Base-by-base conservation (phyloP, 2,329 filamentous ascomycete genomes). In the Didymella pomorum region DNA sequence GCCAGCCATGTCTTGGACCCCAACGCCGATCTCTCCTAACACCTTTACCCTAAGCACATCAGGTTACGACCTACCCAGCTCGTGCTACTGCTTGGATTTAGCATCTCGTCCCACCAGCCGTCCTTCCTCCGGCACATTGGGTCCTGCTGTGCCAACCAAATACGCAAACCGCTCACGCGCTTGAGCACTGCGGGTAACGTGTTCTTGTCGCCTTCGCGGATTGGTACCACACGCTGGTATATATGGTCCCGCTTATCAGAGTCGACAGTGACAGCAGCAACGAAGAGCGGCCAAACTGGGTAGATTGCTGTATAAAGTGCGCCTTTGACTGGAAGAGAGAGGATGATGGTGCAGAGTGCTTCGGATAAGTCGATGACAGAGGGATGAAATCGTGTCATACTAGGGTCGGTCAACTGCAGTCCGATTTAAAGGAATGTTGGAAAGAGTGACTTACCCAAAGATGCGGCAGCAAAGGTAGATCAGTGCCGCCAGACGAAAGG, bases 81-180 rank as follows among this genome's bases (percentile, higher is more conserved):
- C 2, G 67, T 71, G 60, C 71, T 72, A 39, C 66, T 72, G 5
- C 63, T 63, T 2, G 69, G 71, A 41, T 63, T 61, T 4, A 75
- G 55, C 72, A 75, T 75, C 54, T 74, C 71, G 23, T 74, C 71
- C 72, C 72, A 74, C 72, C 72, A 75, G 18, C 71, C 66, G 8
- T 72, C 64, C 23, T 64, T 61, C 26, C 61, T 60, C 23, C 63
- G 65, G 21, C 60, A 62, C 1, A 43, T 51, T 1, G 62, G n/a
- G n/a, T 73, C 71, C 44, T 73, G 71, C 6, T 66, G 68, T 1
- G 69, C 71, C 20, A 75, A 66, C 70, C 72, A 75, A 23, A 69
- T 64, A 1, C 71, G 62, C 56, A 73, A 46, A 18, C 70, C 68
- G 14, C 69, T 72, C 7, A 75, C 57, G 31, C 72, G 71, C 58